Percentiles rank a stretch among this genome's conserved stretches.
These are phyloP conservation scores for Onygenales sp. DNA, from an alignment of 2,329 filamentous ascomycete genomes.

Conservation along the genomic window DNA sequence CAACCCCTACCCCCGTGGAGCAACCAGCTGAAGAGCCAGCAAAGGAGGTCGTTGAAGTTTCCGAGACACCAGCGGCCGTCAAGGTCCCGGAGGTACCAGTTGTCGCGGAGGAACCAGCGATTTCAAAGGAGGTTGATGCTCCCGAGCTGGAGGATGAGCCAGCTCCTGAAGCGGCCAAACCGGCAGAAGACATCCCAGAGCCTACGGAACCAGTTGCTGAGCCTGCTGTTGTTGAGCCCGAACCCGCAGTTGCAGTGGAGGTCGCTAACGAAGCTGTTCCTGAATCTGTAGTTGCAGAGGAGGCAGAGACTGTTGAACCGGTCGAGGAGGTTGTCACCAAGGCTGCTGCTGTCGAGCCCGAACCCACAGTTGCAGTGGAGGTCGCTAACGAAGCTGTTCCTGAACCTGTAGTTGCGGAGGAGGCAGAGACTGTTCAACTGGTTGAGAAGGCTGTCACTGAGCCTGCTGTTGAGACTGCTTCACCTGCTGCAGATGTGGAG, in stretches of 20 bases:
- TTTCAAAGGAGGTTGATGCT: background rate
- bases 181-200: background rate
- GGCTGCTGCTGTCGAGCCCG: background rate
- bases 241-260: background rate
- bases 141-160: constrained; percentile 6
- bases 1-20: background rate
- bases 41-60: constrained; percentile 7
- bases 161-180: background rate
- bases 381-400: background rate
- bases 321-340: background rate
- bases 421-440: background rate
- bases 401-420: background rate
- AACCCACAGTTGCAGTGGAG: background rate
- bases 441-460: background rate
- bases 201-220: constrained; percentile 3
- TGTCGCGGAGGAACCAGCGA: background rate
- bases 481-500: background rate
- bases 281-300: background rate
- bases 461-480: background rate
- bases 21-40: constrained; percentile 1
- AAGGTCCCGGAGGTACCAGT: background rate
- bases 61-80: background rate
- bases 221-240: constrained; percentile 1
- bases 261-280: background rate
- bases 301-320: background rate